Base-by-base conservation (phyloP, 108 stramenopile species). In the Nitzschia sp. region DNA sequence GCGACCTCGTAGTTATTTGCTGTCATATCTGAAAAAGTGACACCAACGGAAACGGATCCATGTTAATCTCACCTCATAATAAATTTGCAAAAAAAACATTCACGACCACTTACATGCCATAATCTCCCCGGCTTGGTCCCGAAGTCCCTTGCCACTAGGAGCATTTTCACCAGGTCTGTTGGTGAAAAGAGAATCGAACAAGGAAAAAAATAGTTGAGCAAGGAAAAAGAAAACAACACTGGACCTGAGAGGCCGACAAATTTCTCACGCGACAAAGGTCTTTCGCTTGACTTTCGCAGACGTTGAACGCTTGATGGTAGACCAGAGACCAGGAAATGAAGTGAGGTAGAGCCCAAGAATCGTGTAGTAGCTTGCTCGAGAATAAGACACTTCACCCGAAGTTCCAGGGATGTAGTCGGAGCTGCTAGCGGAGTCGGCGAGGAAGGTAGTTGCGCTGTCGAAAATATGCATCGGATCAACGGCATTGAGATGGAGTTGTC, bases 1-100 rank as follows among this genome's bases (percentile, higher is more conserved):
- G 86, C 85, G 3, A 97, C 93, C 58, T 96, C 93, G 68, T 95
- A 97, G 72, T 96, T 97, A 73, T 97, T 95, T 25, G 96, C 91
- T 69, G 93, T 94, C 88, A 97, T 93, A 77, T 96, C 85, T 87
- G 50, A 38, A 26, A 16, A 21, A 17, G 13, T 8, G 22, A 60
- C 9, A n/a, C n/a, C n/a, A n/a, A n/a, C n/a, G n/a, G n/a, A n/a
- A n/a, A n/a, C n/a, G n/a, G n/a, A n/a, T n/a, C n/a, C n/a, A n/a
- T n/a, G n/a, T n/a, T n/a, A n/a, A n/a, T n/a, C n/a, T n/a, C n/a
- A n/a, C n/a, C n/a, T n/a, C n/a, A n/a, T 44, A 25, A 44, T 31
- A 1, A 30, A 2, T 57, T 57, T 57, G 13, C 53, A 13, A 57
- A 16, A 44, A 38, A 45, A 16, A 62, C 15, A 41, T n/a, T 45